Evolutionary conservation across 164 flowering plant genomes (phyloP).

Genomic region (Cinnamomum micranthum): DNA sequence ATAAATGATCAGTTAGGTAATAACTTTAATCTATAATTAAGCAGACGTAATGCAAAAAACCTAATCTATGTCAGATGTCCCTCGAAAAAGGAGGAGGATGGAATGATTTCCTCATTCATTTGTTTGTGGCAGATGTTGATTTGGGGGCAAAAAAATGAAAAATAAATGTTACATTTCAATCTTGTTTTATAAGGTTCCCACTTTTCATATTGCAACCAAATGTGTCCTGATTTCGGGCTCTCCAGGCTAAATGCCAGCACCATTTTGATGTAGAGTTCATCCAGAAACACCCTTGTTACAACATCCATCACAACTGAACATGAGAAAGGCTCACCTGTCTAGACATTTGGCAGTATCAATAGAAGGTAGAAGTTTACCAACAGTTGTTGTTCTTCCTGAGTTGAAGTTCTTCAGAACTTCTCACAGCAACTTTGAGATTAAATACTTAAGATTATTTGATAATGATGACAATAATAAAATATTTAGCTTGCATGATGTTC

Average conservation of each 20-base stretch:
- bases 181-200: too few species aligned
- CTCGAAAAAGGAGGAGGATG: not conserved
- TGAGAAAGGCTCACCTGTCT: conserved; percentile 42
- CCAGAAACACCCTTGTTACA: not conserved
- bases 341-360: conserved; percentile 46
- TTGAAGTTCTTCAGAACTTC: conserved; percentile 50
- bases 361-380: conserved; percentile 68
- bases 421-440: conserved; percentile 32
- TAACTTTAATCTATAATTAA: not conserved
- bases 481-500: too few species aligned
- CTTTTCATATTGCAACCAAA: too few species aligned
- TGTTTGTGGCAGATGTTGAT: not conserved
- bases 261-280: not conserved
- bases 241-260: too few species aligned
- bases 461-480: too few species aligned
- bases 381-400: conserved; percentile 56
- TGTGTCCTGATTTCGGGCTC: too few species aligned
- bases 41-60: not conserved
- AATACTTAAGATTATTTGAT: too few species aligned
- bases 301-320: not conserved
- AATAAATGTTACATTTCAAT: too few species aligned
- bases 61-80: not conserved
- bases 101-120: not conserved
- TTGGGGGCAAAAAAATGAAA: too few species aligned
- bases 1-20: not conserved